Evolutionary conservation across 129 eudicot species (phyloP).

Genomic region (Cynara cardunculus): DNA sequence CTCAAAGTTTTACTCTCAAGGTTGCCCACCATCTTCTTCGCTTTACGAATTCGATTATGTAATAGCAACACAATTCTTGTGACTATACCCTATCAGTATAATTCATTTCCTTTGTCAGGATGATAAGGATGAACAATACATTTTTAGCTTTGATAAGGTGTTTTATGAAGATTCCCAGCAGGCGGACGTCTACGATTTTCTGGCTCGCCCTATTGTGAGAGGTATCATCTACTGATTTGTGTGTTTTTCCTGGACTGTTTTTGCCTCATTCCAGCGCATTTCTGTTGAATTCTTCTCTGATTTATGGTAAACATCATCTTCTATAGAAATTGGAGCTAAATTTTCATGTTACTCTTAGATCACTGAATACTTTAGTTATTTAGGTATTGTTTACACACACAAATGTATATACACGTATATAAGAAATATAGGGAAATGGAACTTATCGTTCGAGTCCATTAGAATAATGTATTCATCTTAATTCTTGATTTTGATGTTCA

Average conservation of each 20-base stretch:
- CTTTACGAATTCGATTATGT: neutral
- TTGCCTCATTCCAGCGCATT: neutral
- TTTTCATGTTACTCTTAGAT: neutral
- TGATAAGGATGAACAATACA: conserved; percentile 65
- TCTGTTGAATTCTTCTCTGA: neutral
- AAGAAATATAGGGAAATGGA: neutral
- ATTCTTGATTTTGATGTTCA: neutral
- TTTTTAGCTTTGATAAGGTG: conserved; percentile 70
- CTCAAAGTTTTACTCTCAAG: conserved; percentile 67
- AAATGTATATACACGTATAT: neutral
- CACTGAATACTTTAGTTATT: neutral
- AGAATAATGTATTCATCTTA: conserved; percentile 4
- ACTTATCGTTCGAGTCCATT: neutral
- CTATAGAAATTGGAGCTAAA: conserved; percentile 7
- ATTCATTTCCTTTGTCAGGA: conserved; percentile 43
- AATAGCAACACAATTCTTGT: neutral
- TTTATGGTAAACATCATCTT: neutral
- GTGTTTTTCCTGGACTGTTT: neutral
- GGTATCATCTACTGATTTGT: conserved; percentile 35
- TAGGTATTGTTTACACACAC: neutral
- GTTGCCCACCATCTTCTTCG: conserved; percentile 29
- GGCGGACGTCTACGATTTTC: conserved; percentile 62
- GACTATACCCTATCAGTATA: neutral
- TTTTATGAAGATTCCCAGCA: conserved; percentile 80
- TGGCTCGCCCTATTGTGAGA: conserved; percentile 68